phyloP scores from a whole-genome alignment of 805 yeast genomes.

The Zygoascus ofunaensis region DNA sequence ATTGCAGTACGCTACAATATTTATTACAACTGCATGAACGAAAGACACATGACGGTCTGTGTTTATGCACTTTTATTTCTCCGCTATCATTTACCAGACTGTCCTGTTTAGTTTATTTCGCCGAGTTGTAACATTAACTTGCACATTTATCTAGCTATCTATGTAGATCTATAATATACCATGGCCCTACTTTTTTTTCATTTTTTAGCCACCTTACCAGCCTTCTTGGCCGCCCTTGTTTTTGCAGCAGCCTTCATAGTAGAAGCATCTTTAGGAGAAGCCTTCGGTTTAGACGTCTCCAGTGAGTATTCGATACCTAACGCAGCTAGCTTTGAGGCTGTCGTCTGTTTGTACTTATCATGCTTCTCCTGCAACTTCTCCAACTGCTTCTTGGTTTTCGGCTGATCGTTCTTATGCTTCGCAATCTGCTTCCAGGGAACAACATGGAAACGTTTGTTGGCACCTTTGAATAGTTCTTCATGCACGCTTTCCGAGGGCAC shows the following conservation, averaged over 20 bases:
- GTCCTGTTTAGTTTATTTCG: too few relatives aligned
- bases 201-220: background rate
- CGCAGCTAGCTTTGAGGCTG: conserved; percentile 41
- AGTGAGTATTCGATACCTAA: conserved; percentile 48
- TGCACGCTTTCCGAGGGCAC: conserved; percentile 33
- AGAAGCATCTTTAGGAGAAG: conserved; percentile 5
- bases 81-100: too few relatives aligned
- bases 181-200: too few relatives aligned
- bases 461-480: conserved; percentile 47
- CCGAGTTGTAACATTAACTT: too few relatives aligned
- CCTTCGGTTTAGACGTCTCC: conserved; percentile 12
- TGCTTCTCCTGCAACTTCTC: conserved; percentile 41
- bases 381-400: conserved; percentile 52
- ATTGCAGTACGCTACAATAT: too few relatives aligned
- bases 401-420: conserved; percentile 44
- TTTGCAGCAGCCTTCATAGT: background rate
- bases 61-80: too few relatives aligned
- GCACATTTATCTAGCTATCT: too few relatives aligned
- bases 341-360: conserved; percentile 34
- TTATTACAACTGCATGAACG: too few relatives aligned
- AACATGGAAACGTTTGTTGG: conserved; percentile 44
- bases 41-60: too few relatives aligned
- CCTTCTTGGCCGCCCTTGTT: background rate
- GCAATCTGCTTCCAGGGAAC: conserved; percentile 53
- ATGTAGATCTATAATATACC: too few relatives aligned